A percentile compares a stretch with the other conserved stretches of the same genome.
phyloP scores from a whole-genome alignment of 208 protist genomes.

The Leishmania major region DNA sequence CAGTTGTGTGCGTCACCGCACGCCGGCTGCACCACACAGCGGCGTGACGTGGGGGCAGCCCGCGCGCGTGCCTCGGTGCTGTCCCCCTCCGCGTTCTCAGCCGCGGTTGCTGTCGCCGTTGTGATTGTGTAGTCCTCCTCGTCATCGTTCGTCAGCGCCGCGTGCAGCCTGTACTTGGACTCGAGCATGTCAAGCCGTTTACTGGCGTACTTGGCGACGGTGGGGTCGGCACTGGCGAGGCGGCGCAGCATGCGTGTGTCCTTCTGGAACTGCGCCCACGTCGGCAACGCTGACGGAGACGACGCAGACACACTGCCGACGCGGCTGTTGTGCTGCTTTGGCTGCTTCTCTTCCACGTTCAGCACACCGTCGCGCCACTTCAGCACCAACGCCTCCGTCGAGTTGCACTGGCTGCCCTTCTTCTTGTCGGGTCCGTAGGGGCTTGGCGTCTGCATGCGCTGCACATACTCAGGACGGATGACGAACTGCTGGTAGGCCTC shows the following conservation, averaged over 20 bases:
- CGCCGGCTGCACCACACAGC: constrained; percentile 25
- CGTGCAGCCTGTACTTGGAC: constrained; percentile 83
- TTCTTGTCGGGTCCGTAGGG: no score
- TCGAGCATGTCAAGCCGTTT: constrained; percentile 83
- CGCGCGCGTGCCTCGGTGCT: background rate
- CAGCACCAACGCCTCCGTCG: background rate
- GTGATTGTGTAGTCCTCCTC: constrained; percentile 41
- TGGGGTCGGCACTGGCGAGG: constrained; percentile 42
- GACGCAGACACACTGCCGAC: background rate
- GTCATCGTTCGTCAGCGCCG: constrained; percentile 79
- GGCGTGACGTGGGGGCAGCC: background rate
- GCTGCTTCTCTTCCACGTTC: background rate
- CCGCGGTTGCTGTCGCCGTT: background rate
- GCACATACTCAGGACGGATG: background rate
- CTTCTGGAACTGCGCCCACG: constrained; percentile 64
- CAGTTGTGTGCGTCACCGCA: constrained; percentile 78
- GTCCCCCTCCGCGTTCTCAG: background rate
- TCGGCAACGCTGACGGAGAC: constrained; percentile 44
- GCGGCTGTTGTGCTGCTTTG: background rate
- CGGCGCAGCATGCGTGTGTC: constrained; percentile 55
- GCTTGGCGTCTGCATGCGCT: background rate
- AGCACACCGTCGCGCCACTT: constrained; percentile 28
- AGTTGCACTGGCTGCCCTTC: background rate
- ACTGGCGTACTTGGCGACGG: constrained; percentile 70
- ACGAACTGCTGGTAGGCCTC: constrained; percentile 61